Conservation (phyloP, 2,329 filamentous ascomycete species). For the Phaeosphaeria sp. region DNA sequence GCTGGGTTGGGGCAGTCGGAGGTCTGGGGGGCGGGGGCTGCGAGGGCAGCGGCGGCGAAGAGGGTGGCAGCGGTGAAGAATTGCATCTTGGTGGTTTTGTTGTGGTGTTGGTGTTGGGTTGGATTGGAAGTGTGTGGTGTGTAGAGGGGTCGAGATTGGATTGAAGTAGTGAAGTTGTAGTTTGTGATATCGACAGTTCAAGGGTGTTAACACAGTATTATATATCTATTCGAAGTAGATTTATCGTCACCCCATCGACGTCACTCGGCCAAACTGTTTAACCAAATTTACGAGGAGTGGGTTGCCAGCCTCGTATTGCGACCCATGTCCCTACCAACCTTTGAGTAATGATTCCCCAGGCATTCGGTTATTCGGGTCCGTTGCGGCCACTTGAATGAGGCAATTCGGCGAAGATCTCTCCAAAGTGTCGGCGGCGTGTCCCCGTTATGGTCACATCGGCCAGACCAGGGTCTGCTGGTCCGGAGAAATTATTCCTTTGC, state of each 20-base stretch:
- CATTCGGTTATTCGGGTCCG: background rate
- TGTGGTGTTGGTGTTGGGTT: background rate
- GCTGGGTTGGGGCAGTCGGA: slow-evolving; percentile 30
- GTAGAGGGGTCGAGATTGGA: background rate
- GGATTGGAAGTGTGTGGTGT: background rate
- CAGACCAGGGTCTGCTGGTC: background rate
- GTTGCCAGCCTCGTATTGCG: background rate
- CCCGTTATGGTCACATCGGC: background rate
- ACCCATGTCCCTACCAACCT: slow-evolving; percentile 3
- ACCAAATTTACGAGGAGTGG: slow-evolving; percentile 9
- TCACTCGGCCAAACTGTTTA: slow-evolving; percentile 8
- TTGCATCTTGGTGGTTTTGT: slow-evolving; percentile 18
- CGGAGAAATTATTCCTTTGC: background rate
- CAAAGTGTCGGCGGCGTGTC: background rate
- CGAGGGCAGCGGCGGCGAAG: slow-evolving; percentile 24
- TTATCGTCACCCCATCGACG: slow-evolving; percentile 6
- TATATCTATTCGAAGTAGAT: slow-evolving; percentile 8
- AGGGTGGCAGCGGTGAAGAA: slow-evolving; percentile 26
- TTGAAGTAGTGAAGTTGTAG: background rate
- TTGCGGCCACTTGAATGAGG: background rate
- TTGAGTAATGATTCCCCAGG: background rate
- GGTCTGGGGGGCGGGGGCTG: slow-evolving; percentile 26
- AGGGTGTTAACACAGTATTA: slow-evolving; percentile 13
- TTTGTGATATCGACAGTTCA: slow-evolving; percentile 1
- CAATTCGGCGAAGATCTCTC: background rate